Evolutionary conservation across 192 early-diverging fungal species (phyloP).

Genomic region (Kappamyces sp.): DNA sequence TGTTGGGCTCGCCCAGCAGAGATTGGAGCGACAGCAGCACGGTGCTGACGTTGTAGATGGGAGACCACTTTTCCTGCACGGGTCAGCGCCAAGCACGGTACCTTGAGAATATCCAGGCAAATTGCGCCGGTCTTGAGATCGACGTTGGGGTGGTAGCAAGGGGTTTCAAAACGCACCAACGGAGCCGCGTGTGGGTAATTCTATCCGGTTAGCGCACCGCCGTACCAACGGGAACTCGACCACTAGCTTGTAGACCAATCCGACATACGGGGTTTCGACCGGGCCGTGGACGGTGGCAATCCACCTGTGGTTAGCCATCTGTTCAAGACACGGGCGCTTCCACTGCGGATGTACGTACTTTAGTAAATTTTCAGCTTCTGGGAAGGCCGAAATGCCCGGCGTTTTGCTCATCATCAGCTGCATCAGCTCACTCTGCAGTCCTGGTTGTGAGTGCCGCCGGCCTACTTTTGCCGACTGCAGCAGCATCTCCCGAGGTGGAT

Average conservation of each 20-base stretch:
- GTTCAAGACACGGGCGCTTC: conserved; percentile 42
- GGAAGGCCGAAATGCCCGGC: conserved; percentile 62
- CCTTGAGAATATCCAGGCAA: conserved; percentile 53
- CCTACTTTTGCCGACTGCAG: conserved; percentile 2
- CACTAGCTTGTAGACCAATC: conserved; percentile 43
- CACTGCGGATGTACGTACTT: conserved; percentile 11
- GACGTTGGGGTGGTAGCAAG: conserved; percentile 47
- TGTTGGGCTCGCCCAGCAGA: conserved; percentile 53
- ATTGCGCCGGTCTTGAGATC: conserved; percentile 36
- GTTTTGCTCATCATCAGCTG: conserved; percentile 49
- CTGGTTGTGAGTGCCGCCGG: background rate
- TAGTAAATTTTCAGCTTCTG: conserved; percentile 46
- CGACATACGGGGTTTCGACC: conserved; percentile 39
- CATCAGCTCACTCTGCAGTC: conserved; percentile 58
- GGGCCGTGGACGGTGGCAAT: conserved; percentile 44
- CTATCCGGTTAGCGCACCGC: background rate
- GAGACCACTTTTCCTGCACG: conserved; percentile 47
- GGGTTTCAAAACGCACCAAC: conserved; percentile 38
- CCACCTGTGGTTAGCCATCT: conserved; percentile 18
- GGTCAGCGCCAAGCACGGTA: background rate
- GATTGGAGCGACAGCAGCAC: conserved; percentile 49
- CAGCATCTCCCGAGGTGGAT: too few species aligned
- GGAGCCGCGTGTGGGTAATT: conserved; percentile 48
- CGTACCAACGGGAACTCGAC: conserved; percentile 38
- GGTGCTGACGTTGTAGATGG: conserved; percentile 50